Evolutionary conservation across 1,284 basidiomycete genomes (phyloP).

Genomic region (Microbotryum saponariae): DNA sequence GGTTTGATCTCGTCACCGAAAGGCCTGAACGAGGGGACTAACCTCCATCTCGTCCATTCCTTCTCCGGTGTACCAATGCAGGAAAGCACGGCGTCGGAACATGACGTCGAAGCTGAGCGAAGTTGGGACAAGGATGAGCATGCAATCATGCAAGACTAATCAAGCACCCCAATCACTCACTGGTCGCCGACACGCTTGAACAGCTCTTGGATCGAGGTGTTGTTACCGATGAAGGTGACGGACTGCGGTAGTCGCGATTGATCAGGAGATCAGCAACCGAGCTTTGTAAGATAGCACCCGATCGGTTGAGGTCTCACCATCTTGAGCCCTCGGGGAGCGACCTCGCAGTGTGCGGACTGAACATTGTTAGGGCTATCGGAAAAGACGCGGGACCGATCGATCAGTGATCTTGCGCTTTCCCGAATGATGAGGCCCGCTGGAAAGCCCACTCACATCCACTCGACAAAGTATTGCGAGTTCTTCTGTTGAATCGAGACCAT

Average conservation of each 20-base stretch:
- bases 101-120: neutral
- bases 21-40: neutral
- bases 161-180: constrained; percentile 65
- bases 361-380: constrained; percentile 31
- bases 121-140: neutral
- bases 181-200: constrained; percentile 86
- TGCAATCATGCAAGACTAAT: too few relatives aligned
- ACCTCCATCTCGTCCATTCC: constrained; percentile 44
- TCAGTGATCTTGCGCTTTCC: neutral
- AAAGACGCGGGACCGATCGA: neutral
- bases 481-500: constrained; percentile 34
- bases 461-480: constrained; percentile 39
- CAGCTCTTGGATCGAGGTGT: constrained; percentile 81
- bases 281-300: constrained; percentile 40
- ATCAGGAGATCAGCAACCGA: constrained; percentile 12
- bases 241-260: constrained; percentile 50
- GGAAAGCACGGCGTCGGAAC: constrained; percentile 96
- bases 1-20: constrained; percentile 14
- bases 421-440: constrained; percentile 1
- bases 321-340: constrained; percentile 33
- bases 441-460: constrained; percentile 33
- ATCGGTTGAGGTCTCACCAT: constrained; percentile 38
- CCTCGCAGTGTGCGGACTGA: constrained; percentile 40
- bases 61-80: constrained; percentile 74
- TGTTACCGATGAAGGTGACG: constrained; percentile 95